Base-by-base conservation (phyloP, 352 stramenopile genomes). In the Phytophthora melonis region DNA sequence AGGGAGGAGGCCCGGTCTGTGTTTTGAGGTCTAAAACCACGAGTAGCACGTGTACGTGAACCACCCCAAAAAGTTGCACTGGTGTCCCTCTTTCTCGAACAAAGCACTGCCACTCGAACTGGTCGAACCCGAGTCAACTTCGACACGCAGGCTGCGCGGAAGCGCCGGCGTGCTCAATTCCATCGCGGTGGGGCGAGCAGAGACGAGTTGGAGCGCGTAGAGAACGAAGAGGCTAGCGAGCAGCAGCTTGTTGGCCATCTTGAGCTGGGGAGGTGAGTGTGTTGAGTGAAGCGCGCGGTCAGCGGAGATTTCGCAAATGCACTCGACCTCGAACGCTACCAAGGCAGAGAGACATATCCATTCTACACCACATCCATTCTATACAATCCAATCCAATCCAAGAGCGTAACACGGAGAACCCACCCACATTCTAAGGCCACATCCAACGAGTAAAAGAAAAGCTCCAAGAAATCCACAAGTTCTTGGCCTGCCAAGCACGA, bases 391-490 rank as follows among this genome's bases (percentile, higher is more conserved):
- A 55, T 14, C 13, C 47, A 56, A 58, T 36, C 50, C 11, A 7
- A 58, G 2, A 58, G 19, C 47, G 21, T 41, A 19, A 9, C 43
- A 32, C 55, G 3, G 11, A 43, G 36, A 43, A 10, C 41, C 21
- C 54, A 63, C 34, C 47, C 54, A 53, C 18, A 49, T 69, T 64
- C 43, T 56, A 77, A 63, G 34, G 45, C 34, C 36, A 64, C 43
- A 63, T 55, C 64, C 69, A 75, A 70, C 32, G 13, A 53, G 18
- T 27, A 54, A 47, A 56, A 65, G 36, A 66, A 27, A 25, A 56
- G 32, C 23, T 68, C 47, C 59, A 66, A 58, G 36, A 57, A 78
- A 70, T 60, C 59, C 66, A 65, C 36, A 54, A 66, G 13, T 13
- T 21, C 36, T 54, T 60, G 41, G 34, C 39, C 57, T 34, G 56